These are phyloP conservation scores for Incumbomyces delicatus DNA, from an alignment of 2,329 filamentous ascomycete genomes.

Conservation along the genomic window DNA sequence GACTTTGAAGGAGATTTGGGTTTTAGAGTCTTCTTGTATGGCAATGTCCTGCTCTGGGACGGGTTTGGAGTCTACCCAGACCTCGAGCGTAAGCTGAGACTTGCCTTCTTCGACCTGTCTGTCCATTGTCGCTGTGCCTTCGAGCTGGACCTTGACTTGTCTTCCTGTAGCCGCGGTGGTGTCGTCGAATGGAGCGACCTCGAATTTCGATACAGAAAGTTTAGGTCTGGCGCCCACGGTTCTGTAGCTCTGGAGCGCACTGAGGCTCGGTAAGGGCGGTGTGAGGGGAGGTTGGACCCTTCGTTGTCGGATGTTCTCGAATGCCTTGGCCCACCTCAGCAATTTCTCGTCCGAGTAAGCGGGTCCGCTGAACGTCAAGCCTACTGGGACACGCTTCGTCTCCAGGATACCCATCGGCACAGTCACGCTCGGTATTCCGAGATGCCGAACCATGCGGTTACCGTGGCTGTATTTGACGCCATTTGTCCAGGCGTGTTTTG, in stretches of 20 bases:
- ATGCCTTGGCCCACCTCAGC: constrained; percentile 20
- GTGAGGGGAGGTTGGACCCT: constrained; percentile 9
- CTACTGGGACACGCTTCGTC: constrained; percentile 21
- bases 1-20: background rate
- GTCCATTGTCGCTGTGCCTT: background rate
- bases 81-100: background rate
- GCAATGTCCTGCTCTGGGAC: background rate
- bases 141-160: background rate
- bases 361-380: constrained; percentile 20
- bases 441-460: constrained; percentile 26
- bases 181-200: background rate
- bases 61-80: background rate
- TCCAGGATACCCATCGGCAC: constrained; percentile 23
- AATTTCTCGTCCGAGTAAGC: constrained; percentile 23
- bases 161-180: background rate
- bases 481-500: constrained; percentile 33
- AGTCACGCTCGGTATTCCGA: constrained; percentile 23
- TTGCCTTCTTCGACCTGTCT: background rate
- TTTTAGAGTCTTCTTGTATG: background rate
- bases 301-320: constrained; percentile 14
- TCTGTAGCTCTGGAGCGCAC: background rate
- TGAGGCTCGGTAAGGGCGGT: constrained; percentile 4
- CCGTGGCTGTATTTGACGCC: constrained; percentile 45
- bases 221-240: background rate
- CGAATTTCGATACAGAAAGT: background rate